Evolutionary conservation across 768 basidiomycete species (phyloP).

Genomic region (Serpula lacrymans): DNA sequence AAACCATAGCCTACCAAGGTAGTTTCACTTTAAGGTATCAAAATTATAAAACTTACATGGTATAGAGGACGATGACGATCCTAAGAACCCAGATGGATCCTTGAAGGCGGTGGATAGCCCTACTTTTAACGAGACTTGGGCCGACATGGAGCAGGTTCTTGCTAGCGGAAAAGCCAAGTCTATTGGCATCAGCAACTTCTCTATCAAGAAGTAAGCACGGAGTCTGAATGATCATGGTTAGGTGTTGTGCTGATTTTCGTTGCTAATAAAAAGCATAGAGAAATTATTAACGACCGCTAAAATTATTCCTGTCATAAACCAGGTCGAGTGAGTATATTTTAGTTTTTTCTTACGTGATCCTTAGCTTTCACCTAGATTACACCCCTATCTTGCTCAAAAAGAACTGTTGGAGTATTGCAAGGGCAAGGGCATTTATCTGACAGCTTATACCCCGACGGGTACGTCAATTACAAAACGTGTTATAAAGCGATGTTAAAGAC

Average conservation of each 20-base stretch:
- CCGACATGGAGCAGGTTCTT: constrained; percentile 10
- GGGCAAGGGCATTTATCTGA: constrained; percentile 54
- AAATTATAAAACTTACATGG: not conserved
- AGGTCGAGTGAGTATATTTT: constrained; percentile 43
- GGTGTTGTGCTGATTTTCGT: not conserved
- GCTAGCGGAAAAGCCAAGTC: constrained; percentile 25
- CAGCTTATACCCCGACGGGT: constrained; percentile 60
- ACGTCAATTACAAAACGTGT: constrained; percentile 5
- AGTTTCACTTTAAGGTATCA: not conserved
- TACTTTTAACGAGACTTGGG: constrained; percentile 5
- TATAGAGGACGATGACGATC: not conserved
- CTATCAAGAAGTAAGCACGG: constrained; percentile 21
- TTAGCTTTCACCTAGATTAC: constrained; percentile 35
- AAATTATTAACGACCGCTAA: constrained; percentile 42
- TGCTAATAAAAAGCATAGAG: constrained; percentile 11
- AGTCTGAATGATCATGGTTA: not conserved
- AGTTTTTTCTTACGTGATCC: not conserved
- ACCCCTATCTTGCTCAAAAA: constrained; percentile 67
- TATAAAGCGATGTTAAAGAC: not conserved
- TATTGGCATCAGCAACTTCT: constrained; percentile 44
- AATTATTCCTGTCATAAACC: constrained; percentile 65
- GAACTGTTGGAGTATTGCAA: constrained; percentile 55
- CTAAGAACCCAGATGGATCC: not conserved
- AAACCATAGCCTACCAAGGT: constrained; percentile 32
- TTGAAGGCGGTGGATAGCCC: not conserved